Base-by-base conservation (phyloP, 225 moss, liverwort and hornwort species). In the Ulota crispa region DNA sequence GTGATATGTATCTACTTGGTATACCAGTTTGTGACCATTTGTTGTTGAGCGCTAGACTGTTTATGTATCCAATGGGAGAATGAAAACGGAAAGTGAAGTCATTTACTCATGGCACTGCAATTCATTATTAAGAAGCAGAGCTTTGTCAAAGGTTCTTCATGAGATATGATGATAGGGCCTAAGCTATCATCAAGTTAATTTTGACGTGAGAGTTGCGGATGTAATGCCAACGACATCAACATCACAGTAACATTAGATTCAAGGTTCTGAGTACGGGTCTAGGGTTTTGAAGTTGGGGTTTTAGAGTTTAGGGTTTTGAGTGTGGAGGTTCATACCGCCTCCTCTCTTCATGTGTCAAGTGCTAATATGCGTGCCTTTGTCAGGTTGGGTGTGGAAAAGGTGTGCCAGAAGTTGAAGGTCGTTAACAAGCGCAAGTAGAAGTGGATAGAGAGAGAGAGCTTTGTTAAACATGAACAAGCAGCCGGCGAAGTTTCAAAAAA, bases 371-470 rank as follows among this genome's bases (percentile, higher is more conserved):
- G 39, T 41, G 34, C 41, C 3, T 65, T 64, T 21, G 67, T 68
- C 81, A 87, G 86, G 83, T 64, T 85, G 80, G 78, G 85, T 59
- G 45, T 83, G 28, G 93, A 91, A 72, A 91, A 89, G 43, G 91
- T 91, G 78, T 81, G n/a, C 86, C 8, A 32, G 32, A 32, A 96
- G 83, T 89, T 91, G 68, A 94, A 82, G 93, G 89, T 28, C 79
- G 87, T 9, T 4, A 93, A 91, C 84, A 82, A 92, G 80, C 93
- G 91, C 52, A 93, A 94, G 82, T 89, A 94, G 89, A 96, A 93
- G 87, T 94, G 92, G n/a, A 88, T 96, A 69, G 92, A 93, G 86
- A 69, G 92, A 93, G 86, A 89, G 90, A 87, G 96, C 94, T 45
- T 82, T 94, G 57, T 82, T 89, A 28, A 82, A 89, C 42, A 93